These are phyloP conservation scores for Hypocreales sp. DNA, from an alignment of 2,329 filamentous ascomycete species.

Conservation along the genomic window DNA sequence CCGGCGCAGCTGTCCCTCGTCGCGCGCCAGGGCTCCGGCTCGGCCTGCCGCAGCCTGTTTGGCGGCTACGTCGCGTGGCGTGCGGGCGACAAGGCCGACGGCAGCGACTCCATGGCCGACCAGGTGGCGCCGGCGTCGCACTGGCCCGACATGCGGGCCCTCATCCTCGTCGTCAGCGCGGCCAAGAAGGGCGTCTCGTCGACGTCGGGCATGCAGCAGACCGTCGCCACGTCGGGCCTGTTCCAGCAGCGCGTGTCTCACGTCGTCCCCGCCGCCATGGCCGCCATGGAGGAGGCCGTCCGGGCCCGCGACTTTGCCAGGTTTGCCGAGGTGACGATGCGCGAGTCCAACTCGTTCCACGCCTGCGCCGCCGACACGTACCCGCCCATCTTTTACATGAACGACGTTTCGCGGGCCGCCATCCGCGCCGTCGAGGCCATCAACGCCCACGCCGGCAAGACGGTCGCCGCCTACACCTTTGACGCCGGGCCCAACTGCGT, in stretches of 20 bases:
- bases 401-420: slow-evolving; percentile 77
- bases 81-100: slow-evolving; percentile 59
- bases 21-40: slow-evolving; percentile 86
- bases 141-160: slow-evolving; percentile 89
- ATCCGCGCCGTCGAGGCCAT: slow-evolving; percentile 81
- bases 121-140: slow-evolving; percentile 77
- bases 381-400: slow-evolving; percentile 97
- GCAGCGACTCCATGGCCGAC: slow-evolving; percentile 74
- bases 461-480: slow-evolving; percentile 87
- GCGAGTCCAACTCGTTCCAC: slow-evolving; percentile 94
- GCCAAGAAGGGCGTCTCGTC: slow-evolving; percentile 93
- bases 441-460: slow-evolving; percentile 64
- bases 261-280: slow-evolving; percentile 75
- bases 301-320: slow-evolving; percentile 62
- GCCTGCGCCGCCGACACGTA: slow-evolving; percentile 88
- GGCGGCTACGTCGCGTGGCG: slow-evolving; percentile 96
- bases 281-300: slow-evolving; percentile 71
- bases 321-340: slow-evolving; percentile 89
- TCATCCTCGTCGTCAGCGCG: slow-evolving; percentile 81
- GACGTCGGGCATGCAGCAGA: slow-evolving; percentile 93
- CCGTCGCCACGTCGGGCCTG: slow-evolving; percentile 77
- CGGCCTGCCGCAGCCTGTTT: slow-evolving; percentile 83
- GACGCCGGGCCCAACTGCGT: slow-evolving; percentile 96
- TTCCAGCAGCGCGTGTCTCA: slow-evolving; percentile 61
- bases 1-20: slow-evolving; percentile 77